Conservation (phyloP, 2,329 filamentous ascomycete genomes). For the Trichoderma atroviride region DNA sequence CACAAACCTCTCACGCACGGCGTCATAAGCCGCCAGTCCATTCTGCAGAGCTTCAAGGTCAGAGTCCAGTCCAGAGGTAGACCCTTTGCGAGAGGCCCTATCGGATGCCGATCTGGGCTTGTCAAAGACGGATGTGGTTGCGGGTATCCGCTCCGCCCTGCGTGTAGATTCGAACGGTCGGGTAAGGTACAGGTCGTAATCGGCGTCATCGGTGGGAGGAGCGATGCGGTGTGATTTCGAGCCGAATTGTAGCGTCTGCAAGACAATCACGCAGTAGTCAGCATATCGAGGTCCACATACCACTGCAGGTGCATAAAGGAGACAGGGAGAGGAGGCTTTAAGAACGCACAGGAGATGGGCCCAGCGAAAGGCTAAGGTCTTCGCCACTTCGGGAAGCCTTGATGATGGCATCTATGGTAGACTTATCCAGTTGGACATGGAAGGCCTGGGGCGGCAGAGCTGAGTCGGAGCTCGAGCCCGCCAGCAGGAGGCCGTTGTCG, state of each 20-base stretch:
- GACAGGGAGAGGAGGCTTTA: neutral
- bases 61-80: slow-evolving; percentile 48
- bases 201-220: slow-evolving; percentile 48
- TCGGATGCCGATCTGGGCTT: slow-evolving; percentile 42
- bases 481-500: slow-evolving; percentile 60
- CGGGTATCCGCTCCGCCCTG: slow-evolving; percentile 52
- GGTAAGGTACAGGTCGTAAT: slow-evolving; percentile 61
- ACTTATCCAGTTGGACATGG: slow-evolving; percentile 59
- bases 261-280: slow-evolving; percentile 26
- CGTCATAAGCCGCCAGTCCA: slow-evolving; percentile 42
- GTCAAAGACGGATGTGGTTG: slow-evolving; percentile 55
- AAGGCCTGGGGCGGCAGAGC: slow-evolving; percentile 57
- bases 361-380: slow-evolving; percentile 59
- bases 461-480: slow-evolving; percentile 49
- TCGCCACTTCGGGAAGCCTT: slow-evolving; percentile 60
- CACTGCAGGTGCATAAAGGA: neutral
- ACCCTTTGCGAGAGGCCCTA: slow-evolving; percentile 41
- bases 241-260: slow-evolving; percentile 58
- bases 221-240: slow-evolving; percentile 52
- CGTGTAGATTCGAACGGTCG: slow-evolving; percentile 52
- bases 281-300: slow-evolving; percentile 24
- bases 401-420: slow-evolving; percentile 65
- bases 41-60: slow-evolving; percentile 55
- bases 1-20: slow-evolving; percentile 42
- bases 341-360: slow-evolving; percentile 60